Base-by-base conservation (phyloP, 768 basidiomycete genomes). In the Xerocomus spinulosus region DNA sequence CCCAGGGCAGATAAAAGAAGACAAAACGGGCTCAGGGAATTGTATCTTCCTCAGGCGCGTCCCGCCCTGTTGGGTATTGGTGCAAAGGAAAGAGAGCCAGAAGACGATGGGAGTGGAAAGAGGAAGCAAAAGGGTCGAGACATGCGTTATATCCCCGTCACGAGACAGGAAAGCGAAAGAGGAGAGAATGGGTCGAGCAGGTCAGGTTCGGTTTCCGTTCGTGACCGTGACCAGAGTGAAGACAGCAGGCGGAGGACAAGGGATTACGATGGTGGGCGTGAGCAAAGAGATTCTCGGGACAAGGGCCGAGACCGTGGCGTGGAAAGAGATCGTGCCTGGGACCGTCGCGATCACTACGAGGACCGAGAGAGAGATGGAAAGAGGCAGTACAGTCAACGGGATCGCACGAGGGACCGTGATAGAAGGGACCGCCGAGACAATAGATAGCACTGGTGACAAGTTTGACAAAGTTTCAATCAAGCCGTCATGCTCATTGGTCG, bases 51-150 rank as follows among this genome's bases (percentile, higher is more conserved):
- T 0, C 71, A 76, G 46, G 73, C 87, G 2, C 78, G 96, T 14
- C 93, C 95, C 0, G 84, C 92, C 0, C 68, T 98, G 12, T 70
- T 98, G 9, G 96, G 95, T 0, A 86, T 99, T 24, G 94, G 96
- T 2, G 96, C 96, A 3, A 98, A 96, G 61, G 87, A 94, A 58
- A 76, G 78, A 54, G 83, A 87, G 58, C 74, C 78, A 0, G 75
- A 79, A 5, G 85, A 90, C 48, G 82, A 88, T 51, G 87, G 86
- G 17, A 80, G 71, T 57, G 73, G 64, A 63, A 80, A 73, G 69
- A 77, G 73, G 60, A 76, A 68, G 57, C 70, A 75, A 26, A 56
- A 52, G 25, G 47, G 57, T 6, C 78, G 78, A 3, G 88, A 91
- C 46, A 82, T 80, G 69, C 79, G 82, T 56, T 98, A 96, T 61